Percentiles rank a stretch among this genome's conserved stretches.
Conservation (phyloP, 1,284 basidiomycete species). For the Pyrrhoderma noxium region DNA sequence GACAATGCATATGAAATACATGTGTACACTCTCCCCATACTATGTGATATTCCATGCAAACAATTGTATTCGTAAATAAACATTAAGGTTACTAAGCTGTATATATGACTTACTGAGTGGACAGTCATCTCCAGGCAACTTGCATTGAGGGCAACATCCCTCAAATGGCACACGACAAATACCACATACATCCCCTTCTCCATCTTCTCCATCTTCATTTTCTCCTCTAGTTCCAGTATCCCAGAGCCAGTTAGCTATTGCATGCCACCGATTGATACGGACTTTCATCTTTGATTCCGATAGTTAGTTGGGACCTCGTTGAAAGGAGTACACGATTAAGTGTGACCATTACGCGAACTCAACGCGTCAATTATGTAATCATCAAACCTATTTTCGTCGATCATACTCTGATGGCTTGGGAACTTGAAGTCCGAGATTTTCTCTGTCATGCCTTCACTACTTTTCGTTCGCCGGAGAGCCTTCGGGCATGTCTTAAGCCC, state of each 20-base stretch:
- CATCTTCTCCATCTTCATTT: conserved; percentile 45
- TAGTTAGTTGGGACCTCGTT: too few relatives aligned
- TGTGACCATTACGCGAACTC: too few relatives aligned
- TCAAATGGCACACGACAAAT: conserved; percentile 91
- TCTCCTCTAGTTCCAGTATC: conserved; percentile 47
- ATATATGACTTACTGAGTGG: conserved; percentile 60
- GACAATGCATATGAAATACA: conserved; percentile 92
- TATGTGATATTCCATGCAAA: conserved; percentile 26
- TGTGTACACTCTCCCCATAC: conserved; percentile 96
- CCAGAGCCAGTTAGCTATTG: conserved; percentile 85
- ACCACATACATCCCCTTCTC: conserved; percentile 82
- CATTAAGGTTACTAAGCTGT: neutral
- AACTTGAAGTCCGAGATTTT: too few relatives aligned
- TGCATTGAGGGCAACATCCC: conserved; percentile 88
- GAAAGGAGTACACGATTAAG: too few relatives aligned
- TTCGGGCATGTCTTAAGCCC: neutral
- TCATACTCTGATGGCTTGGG: too few relatives aligned
- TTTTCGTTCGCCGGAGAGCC: neutral
- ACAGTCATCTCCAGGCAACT: conserved; percentile 94
- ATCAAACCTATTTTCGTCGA: too few relatives aligned
- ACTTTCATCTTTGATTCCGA: conserved; percentile 70
- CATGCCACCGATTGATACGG: conserved; percentile 73
- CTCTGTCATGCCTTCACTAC: too few relatives aligned
- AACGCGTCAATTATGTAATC: too few relatives aligned
- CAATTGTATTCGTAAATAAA: conserved; percentile 9